These are phyloP conservation scores for Abortiporus biennis DNA, from an alignment of 1,284 basidiomycete genomes.

Conservation along the genomic window DNA sequence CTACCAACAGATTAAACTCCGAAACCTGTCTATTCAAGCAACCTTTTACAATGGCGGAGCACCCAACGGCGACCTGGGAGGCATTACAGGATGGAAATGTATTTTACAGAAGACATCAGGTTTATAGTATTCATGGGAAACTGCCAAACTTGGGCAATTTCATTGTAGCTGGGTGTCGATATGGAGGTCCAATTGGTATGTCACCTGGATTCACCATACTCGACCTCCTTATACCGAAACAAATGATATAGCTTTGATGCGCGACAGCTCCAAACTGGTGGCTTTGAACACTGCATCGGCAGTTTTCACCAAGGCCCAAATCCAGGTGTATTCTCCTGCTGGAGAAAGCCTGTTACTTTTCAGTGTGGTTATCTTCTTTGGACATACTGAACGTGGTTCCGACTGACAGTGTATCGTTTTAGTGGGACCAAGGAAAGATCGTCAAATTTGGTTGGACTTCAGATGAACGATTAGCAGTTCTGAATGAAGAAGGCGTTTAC, in stretches of 20 bases:
- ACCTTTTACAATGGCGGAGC: constrained; percentile 43
- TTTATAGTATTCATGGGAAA: constrained; percentile 82
- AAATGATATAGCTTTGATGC: constrained; percentile 81
- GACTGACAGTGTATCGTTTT: constrained; percentile 15
- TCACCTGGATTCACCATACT: too few species aligned
- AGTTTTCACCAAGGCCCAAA: constrained; percentile 66
- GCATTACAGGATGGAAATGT: constrained; percentile 74
- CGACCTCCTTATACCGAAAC: too few species aligned
- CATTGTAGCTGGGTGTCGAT: constrained; percentile 74
- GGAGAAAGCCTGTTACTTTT: constrained; percentile 62
- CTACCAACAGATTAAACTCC: too few species aligned
- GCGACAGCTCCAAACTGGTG: constrained; percentile 80
- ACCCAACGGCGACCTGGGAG: constrained; percentile 75
- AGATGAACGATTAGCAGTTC: constrained; percentile 75
- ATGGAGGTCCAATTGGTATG: constrained; percentile 85
- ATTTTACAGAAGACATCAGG: constrained; percentile 75
- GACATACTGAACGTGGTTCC: constrained; percentile 16
- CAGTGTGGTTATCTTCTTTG: constrained; percentile 52
- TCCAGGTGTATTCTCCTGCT: constrained; percentile 71
- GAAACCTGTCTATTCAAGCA: too few species aligned
- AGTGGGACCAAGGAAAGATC: constrained; percentile 85
- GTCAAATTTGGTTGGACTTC: constrained; percentile 80
- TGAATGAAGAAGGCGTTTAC: constrained; percentile 92
- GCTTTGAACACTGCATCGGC: constrained; percentile 51
- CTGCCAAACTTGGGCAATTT: constrained; percentile 79